Conservation (phyloP, 1,284 basidiomycete species). For the Golubevia pallescens region DNA sequence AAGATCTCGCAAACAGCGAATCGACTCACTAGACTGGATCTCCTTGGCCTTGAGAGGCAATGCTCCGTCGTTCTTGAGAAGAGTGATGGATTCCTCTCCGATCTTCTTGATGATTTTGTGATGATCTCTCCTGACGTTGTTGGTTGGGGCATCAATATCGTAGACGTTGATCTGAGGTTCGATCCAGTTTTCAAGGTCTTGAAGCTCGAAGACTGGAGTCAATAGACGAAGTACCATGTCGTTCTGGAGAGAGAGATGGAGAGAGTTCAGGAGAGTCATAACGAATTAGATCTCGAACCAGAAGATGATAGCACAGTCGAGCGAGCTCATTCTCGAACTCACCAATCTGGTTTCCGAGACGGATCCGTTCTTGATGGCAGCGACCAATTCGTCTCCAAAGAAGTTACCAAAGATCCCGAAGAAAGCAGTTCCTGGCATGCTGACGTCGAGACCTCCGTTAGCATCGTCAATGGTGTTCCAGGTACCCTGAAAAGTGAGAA, state of each 20-base stretch:
- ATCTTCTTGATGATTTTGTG: conserved; percentile 30
- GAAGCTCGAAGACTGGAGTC: conserved; percentile 46
- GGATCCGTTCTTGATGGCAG: conserved; percentile 57
- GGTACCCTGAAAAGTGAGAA: conserved; percentile 12
- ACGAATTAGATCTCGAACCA: neutral
- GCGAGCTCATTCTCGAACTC: neutral
- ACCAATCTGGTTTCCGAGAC: conserved; percentile 53
- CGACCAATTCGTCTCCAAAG: conserved; percentile 69
- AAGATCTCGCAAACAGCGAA: conserved; percentile 22
- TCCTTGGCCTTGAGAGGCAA: conserved; percentile 16
- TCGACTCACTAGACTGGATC: neutral
- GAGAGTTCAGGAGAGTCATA: neutral
- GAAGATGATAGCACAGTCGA: neutral
- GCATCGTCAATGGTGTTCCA: conserved; percentile 38
- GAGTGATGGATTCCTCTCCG: conserved; percentile 28
- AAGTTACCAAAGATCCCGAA: conserved; percentile 30
- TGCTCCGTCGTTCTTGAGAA: conserved; percentile 27
- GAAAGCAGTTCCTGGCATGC: conserved; percentile 24
- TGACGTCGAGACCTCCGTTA: conserved; percentile 50
- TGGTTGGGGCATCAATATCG: conserved; percentile 13
- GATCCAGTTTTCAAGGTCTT: conserved; percentile 18
- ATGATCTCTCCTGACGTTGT: conserved; percentile 35
- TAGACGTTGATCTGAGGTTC: conserved; percentile 6
- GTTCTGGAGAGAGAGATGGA: conserved; percentile 2
- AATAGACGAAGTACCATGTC: conserved; percentile 61